phyloP scores from a whole-genome alignment of 805 yeast genomes.

The Grigorovia jiainica region DNA sequence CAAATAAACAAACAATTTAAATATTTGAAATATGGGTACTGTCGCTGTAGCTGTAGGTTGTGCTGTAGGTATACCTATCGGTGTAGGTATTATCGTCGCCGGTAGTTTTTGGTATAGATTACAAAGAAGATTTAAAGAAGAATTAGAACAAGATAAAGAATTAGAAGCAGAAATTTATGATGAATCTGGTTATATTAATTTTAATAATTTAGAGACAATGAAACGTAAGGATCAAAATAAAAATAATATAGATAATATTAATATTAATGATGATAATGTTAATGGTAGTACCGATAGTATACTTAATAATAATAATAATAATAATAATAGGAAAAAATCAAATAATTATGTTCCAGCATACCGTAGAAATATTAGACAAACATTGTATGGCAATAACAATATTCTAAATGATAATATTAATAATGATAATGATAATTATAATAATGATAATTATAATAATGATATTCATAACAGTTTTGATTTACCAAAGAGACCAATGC shows the following conservation, averaged over 20 bases:
- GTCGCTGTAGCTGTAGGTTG: constrained; percentile 40
- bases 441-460: not conserved
- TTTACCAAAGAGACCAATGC: not conserved
- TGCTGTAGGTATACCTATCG: constrained; percentile 45
- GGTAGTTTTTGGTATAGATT: constrained; percentile 32
- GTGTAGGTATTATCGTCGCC: constrained; percentile 30
- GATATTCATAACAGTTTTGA: not conserved
- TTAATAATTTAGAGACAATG: constrained; percentile 12
- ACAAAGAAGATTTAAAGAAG: constrained; percentile 31
- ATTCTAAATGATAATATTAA: not conserved
- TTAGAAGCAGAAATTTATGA: constrained; percentile 23
- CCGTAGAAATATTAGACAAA: constrained; percentile 26
- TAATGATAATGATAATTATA: not conserved
- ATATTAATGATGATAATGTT: not conserved
- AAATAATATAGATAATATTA: not conserved
- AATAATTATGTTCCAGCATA: constrained; percentile 31
- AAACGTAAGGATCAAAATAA: not conserved
- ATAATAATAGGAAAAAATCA: constrained; percentile 1
- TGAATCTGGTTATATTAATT: constrained; percentile 30
- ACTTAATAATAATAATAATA: not conserved
- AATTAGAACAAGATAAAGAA: constrained; percentile 30
- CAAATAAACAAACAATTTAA: too few relatives aligned
- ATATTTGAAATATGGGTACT: constrained; percentile 2
- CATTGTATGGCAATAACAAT: not conserved
- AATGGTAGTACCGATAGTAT: not conserved